phyloP scores from a whole-genome alignment of 371 early-diverging fungal genomes.

The Mucor mucedo region DNA sequence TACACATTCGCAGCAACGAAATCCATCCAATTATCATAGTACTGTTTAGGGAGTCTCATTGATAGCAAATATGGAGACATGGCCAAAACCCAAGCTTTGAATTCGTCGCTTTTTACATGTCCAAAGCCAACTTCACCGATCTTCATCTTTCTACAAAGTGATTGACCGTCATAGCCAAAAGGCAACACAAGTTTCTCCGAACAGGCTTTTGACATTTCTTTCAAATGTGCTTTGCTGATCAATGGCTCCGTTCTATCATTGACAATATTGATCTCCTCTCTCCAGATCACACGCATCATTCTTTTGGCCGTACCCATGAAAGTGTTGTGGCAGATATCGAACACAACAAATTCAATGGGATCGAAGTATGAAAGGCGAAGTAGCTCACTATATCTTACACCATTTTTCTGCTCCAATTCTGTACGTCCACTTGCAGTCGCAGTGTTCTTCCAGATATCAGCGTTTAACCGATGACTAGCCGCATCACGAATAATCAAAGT shows the following conservation, averaged over 20 bases:
- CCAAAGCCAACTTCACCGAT: background rate
- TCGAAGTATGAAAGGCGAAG: conserved; percentile 22
- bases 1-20: background rate
- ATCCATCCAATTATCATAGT: background rate
- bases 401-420: background rate
- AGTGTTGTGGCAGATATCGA: conserved; percentile 26
- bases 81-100: background rate
- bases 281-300: background rate
- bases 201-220: background rate
- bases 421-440: background rate
- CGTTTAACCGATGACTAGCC: background rate
- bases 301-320: conserved; percentile 12
- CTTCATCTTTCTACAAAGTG: background rate
- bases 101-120: background rate
- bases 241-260: background rate
- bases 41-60: background rate
- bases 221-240: background rate
- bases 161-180: background rate
- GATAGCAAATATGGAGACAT: background rate
- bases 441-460: background rate
- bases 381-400: conserved; percentile 19
- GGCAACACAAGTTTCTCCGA: background rate
- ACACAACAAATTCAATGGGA: conserved; percentile 5
- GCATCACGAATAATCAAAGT: background rate
- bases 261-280: background rate